Evolutionary conservation across 2,329 filamentous ascomycete species (phyloP), one percentile per base, ranked within the genome.

Genomic region (Nemania serpens): DNA sequence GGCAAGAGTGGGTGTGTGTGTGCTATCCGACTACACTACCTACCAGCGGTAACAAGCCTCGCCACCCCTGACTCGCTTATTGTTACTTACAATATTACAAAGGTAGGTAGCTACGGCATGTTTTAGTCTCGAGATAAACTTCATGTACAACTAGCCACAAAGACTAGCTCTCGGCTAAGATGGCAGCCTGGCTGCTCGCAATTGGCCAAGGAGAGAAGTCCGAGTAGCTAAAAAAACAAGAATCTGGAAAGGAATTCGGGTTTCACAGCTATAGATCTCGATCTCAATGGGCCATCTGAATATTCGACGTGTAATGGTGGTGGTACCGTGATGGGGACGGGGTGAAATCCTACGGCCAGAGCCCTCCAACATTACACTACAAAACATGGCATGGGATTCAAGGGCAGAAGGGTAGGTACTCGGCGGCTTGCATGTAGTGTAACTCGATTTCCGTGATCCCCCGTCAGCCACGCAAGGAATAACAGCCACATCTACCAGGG

Each of bases 381-480:
- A 55, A n/a, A n/a, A n/a, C n/a, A n/a, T n/a, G n/a, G n/a, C n/a
- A n/a, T n/a, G 55, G 49, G 33, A 53, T 43, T 15, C 43, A n/a
- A 29, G 17, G 17, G 41, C 13, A n/a, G n/a, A n/a, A n/a, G n/a
- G n/a, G n/a, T n/a, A n/a, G n/a, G n/a, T 29, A 42, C 20, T 17
- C 29, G 39, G 53, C 54, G 58, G 58, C 57, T 64, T 53, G 49
- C 46, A 54, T 58, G 43, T 52, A 54, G 43, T 59, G 43, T 48
- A 54, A 37, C 57, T 18, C 13, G 22, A 43, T n/a, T n/a, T n/a
- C n/a, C n/a, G n/a, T n/a, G n/a, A n/a, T n/a, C 36, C 41, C 39
- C 45, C 59, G 48, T 62, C 64, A 66, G 64, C 64, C 64, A 64
- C 64, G 54, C 55, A 55, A 42, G 34, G 51, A 10, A 57, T 61